phyloP scores from a whole-genome alignment of 345 rosid genomes.

The Durio zibethinus region DNA sequence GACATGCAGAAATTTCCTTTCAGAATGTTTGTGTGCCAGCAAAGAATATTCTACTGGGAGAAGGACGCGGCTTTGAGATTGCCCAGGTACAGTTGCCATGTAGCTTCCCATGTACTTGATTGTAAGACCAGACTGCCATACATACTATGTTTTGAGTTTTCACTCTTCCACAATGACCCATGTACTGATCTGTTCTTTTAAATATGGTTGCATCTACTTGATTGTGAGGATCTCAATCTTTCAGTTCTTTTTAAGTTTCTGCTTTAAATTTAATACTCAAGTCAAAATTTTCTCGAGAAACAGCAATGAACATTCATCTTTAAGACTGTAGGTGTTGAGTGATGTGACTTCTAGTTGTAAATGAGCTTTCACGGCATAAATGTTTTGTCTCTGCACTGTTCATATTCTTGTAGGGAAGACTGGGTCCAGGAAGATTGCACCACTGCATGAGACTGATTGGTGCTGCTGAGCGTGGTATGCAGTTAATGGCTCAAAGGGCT shows the following conservation, averaged over 20 bases:
- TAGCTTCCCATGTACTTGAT: background rate
- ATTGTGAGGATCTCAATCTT: background rate
- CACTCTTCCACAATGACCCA: background rate
- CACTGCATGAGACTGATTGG: slow-evolving; percentile 97
- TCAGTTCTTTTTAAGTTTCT: background rate
- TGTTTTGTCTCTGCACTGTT: background rate
- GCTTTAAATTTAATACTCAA: background rate
- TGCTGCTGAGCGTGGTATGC: slow-evolving; percentile 98
- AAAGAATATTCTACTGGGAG: slow-evolving; percentile 82
- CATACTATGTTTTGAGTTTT: background rate
- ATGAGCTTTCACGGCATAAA: background rate
- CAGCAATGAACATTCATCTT: background rate
- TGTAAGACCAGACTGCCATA: background rate
- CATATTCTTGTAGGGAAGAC: slow-evolving; percentile 69
- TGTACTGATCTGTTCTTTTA: background rate
- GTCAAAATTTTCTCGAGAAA: background rate
- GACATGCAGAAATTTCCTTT: slow-evolving; percentile 87
- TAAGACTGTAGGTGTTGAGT: background rate
- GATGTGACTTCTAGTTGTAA: background rate
- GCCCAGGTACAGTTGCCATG: slow-evolving; percentile 66
- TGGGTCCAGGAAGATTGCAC: slow-evolving; percentile 99
- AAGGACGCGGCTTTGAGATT: slow-evolving; percentile 98
- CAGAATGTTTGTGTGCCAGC: slow-evolving; percentile 77
- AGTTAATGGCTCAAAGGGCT: slow-evolving; percentile 85
- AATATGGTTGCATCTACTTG: background rate